Evolutionary conservation across 129 eudicot genomes (phyloP).

Genomic region (Lactuca sativa): DNA sequence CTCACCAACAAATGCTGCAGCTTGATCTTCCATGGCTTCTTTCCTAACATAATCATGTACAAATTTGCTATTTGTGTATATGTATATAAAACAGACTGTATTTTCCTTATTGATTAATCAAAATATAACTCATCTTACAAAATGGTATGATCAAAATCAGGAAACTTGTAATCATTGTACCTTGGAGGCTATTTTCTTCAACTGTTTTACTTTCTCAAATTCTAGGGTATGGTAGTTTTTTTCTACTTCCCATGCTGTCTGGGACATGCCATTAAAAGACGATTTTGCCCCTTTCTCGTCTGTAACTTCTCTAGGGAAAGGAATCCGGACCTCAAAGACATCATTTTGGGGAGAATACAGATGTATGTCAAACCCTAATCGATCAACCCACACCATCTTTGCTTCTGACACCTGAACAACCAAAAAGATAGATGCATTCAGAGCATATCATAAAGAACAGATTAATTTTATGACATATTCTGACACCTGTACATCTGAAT

Average conservation of each 20-base stretch:
- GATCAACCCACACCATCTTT: conserved; percentile 92
- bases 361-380: conserved; percentile 88
- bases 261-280: conserved; percentile 91
- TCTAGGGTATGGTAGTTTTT: conserved; percentile 58
- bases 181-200: conserved; percentile 54
- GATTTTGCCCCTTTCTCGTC: conserved; percentile 89
- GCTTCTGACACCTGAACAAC: conserved; percentile 68
- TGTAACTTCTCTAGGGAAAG: conserved; percentile 92
- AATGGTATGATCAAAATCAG: conserved; percentile 7
- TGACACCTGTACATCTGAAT: conserved; percentile 71
- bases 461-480: background rate
- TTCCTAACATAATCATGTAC: conserved; percentile 10
- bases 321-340: conserved; percentile 76
- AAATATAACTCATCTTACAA: conserved; percentile 13
- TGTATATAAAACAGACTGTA: background rate
- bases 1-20: conserved; percentile 49
- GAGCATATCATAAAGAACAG: background rate
- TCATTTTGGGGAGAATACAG: conserved; percentile 58
- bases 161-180: conserved; percentile 25
- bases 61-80: background rate
- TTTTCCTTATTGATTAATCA: background rate
- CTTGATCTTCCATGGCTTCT: conserved; percentile 26
- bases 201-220: conserved; percentile 63
- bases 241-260: conserved; percentile 96
- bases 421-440: conserved; percentile 7